Evolutionary conservation across 352 stramenopile species (phyloP), one percentile per base, ranked within the genome.

Genomic region (Phytophthora quininea): DNA sequence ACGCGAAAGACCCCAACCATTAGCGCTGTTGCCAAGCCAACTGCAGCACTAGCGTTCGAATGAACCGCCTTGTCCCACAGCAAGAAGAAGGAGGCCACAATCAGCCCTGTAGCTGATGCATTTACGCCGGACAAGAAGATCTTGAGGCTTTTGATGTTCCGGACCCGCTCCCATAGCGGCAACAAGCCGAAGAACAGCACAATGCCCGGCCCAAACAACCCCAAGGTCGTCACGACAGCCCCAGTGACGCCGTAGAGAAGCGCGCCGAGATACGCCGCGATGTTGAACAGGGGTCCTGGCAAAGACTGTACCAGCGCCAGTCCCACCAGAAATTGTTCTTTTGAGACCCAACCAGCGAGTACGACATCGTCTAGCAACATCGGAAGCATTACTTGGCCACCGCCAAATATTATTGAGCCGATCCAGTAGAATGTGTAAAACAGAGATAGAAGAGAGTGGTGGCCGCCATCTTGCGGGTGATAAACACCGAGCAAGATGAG

Each of bases 381-480:
- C 15, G 89, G 82, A 0, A 98, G 89, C 66, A 98, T 97, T 56
- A 99, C 93, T 71, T 97, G 90, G 37, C 96, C 96, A 37, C 96
- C 95, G 32, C 96, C 96, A 67, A 98, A 99, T 67, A 98, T 98
- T 59, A 98, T 96, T 30, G 83, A 96, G 37, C 96, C 96, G 64
- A 98, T 97, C 67, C 93, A 93, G 68, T 96, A 99, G 73, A 98
- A 96, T 24, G 89, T 77, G 73, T 97, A 96, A 69, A 99, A 99
- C 9, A 86, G 63, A 15, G 77, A 83, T 52, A 79, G 49, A 14
- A 81, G 62, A 5, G 78, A 80, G 59, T 82, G 71, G 9, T 76
- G 54, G 10, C 50, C 61, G 12, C 33, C 66, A 48, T 85, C 67
- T 54, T 87, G 74, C 31, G 80, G 77, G 55, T 83, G 67, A 42